phyloP scores from a whole-genome alignment of 352 stramenopile genomes.

The Pythium insidiosum region DNA sequence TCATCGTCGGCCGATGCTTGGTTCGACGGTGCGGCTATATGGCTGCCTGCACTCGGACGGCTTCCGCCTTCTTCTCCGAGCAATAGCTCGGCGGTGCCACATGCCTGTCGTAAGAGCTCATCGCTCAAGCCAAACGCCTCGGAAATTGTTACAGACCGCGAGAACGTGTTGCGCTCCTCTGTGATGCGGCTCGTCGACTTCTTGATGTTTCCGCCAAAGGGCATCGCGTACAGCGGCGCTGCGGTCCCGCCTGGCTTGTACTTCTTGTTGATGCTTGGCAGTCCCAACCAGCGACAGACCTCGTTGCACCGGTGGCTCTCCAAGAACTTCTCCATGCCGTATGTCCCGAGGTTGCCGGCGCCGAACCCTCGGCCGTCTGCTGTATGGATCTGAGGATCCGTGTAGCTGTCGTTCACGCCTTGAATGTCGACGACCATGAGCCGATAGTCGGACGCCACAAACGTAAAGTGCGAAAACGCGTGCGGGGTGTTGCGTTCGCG shows the following conservation, averaged over 20 bases:
- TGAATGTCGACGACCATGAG: slow-evolving; percentile 87
- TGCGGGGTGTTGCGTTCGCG: slow-evolving; percentile 78
- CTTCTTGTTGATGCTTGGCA: slow-evolving; percentile 67
- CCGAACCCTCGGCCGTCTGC: slow-evolving; percentile 75
- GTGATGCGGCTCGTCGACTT: slow-evolving; percentile 79
- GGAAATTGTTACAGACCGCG: slow-evolving; percentile 67
- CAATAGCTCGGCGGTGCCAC: too few species aligned
- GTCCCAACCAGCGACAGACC: slow-evolving; percentile 74
- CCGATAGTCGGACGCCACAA: slow-evolving; percentile 75
- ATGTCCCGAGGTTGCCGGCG: slow-evolving; percentile 75
- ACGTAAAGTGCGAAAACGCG: slow-evolving; percentile 81
- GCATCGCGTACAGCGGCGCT: slow-evolving; percentile 75
- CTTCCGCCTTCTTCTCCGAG: too few species aligned
- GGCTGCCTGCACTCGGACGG: neutral
- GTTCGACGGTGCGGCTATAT: too few species aligned
- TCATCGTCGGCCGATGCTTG: too few species aligned
- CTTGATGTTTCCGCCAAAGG: slow-evolving; percentile 66
- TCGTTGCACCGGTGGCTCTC: slow-evolving; percentile 83
- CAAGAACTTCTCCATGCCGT: slow-evolving; percentile 85
- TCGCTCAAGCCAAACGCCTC: slow-evolving; percentile 56
- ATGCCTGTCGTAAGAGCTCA: too few species aligned
- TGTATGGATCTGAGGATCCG: slow-evolving; percentile 78
- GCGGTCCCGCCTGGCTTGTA: slow-evolving; percentile 73
- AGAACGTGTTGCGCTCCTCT: slow-evolving; percentile 78
- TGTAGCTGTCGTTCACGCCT: slow-evolving; percentile 80